Base-by-base conservation (phyloP, 805 yeast species). In the Yarrowia phangngaensis region DNA sequence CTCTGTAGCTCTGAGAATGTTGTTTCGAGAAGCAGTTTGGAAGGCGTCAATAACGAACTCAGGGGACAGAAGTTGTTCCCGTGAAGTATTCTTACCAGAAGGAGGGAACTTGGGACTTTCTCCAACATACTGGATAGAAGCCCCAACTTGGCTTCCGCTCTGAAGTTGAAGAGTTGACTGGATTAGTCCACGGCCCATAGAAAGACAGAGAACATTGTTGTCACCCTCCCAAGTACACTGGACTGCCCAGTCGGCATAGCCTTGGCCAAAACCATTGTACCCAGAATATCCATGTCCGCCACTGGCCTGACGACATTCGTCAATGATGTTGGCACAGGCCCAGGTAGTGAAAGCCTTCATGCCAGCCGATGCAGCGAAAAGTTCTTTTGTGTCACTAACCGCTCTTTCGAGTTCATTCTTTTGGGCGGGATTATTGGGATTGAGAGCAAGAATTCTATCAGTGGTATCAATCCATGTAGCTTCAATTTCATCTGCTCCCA, bases 191-290 rank as follows among this genome's bases (percentile, higher is more conserved):
- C 90, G 80, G 51, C 95, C 97, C 53, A 86, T 78, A 41, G 86
- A 81, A 66, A 86, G 78, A 3, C 88, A 83, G 55, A 88, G 72
- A 32, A 88, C 82, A 60, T 80, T 88, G 70, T 88, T 88, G 67
- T 88, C 96, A 66, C 97, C 97, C 70, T 88, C 97, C 96, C 96
- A 88, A n/a, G 96, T 88, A 66, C 95, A 88, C 69, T 89, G 95
- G 30, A 89, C 96, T 11, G 84, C 95, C 86, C 95, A 90, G 64
- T 88, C 97, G 53, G 76, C 75, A 70, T 78, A 86, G 8, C 88
- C 88, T 63, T 82, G 84, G 29, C 94, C 95, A 63, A 88, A 84
- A 1, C 89, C 95, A 54, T 86, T 78, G 67, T 88, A 88, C 9
- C 88, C 78, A 15, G 95, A 86, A 68, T 88, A 88, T 27, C 96